Conservation (phyloP, 129 eudicot species). For the Pittosporum tobira region DNA sequence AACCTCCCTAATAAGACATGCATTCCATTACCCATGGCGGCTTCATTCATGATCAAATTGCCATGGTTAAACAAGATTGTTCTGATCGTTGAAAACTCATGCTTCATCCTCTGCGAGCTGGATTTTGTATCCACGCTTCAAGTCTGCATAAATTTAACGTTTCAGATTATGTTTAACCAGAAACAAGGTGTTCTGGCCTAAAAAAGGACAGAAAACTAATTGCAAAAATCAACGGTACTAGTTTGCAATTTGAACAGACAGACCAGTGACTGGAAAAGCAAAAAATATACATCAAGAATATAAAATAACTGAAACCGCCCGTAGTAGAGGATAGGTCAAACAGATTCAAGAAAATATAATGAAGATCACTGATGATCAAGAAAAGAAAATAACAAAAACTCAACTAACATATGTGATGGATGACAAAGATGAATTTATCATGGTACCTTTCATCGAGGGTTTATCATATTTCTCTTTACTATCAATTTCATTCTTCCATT, state of each 20-base stretch:
- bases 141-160: conserved; percentile 29
- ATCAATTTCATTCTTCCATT: conserved; percentile 50
- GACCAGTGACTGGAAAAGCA: not conserved
- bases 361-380: no score
- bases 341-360: no score
- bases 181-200: not conserved
- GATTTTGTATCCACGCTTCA: conserved; percentile 37
- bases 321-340: no score
- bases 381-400: no score
- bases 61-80: not conserved
- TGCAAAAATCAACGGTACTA: not conserved
- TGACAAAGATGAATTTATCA: not conserved
- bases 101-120: conserved; percentile 33
- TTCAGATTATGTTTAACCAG: conserved; percentile 2
- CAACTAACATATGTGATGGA: no score
- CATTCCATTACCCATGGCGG: not conserved
- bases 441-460: conserved; percentile 57
- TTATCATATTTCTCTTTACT: conserved; percentile 36
- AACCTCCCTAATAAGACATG: not conserved
- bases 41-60: conserved; percentile 2
- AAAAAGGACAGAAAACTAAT: not conserved
- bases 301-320: no score
- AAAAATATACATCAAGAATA: not conserved
- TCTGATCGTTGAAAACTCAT: not conserved
- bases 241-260: not conserved